phyloP scores from a whole-genome alignment of 257 asterid genomes.

The Schizonepeta tenuifolia region DNA sequence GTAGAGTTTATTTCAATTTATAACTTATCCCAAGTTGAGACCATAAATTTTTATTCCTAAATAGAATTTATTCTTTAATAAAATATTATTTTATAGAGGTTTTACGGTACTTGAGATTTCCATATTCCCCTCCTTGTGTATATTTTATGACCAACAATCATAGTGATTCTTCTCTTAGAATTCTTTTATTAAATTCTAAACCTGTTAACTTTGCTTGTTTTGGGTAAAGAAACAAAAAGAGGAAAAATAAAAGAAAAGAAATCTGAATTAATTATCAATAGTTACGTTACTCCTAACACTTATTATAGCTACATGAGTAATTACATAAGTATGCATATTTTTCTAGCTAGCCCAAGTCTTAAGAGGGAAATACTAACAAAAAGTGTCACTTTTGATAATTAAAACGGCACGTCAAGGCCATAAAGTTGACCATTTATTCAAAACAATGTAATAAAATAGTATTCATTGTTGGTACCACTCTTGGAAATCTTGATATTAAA shows the following conservation, averaged over 20 bases:
- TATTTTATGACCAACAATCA: background rate
- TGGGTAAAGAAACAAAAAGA: constrained; percentile 25
- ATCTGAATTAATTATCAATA: background rate
- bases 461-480: constrained; percentile 20
- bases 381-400: constrained; percentile 15
- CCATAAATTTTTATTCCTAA: no score
- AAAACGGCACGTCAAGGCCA: constrained; percentile 5
- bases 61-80: no score
- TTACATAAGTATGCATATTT: background rate
- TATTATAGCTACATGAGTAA: background rate
- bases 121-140: no score
- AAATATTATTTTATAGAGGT: no score
- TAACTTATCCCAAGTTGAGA: no score
- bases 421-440: background rate
- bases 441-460: background rate
- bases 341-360: background rate
- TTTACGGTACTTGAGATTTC: no score
- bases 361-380: constrained; percentile 29
- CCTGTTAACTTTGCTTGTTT: background rate
- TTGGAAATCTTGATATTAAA: constrained; percentile 20
- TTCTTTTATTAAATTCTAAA: background rate
- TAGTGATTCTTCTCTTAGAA: background rate
- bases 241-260: background rate
- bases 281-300: background rate
- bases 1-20: no score